Base-by-base conservation (phyloP, 192 early-diverging fungal genomes). In the Coemansia sp. region DNA sequence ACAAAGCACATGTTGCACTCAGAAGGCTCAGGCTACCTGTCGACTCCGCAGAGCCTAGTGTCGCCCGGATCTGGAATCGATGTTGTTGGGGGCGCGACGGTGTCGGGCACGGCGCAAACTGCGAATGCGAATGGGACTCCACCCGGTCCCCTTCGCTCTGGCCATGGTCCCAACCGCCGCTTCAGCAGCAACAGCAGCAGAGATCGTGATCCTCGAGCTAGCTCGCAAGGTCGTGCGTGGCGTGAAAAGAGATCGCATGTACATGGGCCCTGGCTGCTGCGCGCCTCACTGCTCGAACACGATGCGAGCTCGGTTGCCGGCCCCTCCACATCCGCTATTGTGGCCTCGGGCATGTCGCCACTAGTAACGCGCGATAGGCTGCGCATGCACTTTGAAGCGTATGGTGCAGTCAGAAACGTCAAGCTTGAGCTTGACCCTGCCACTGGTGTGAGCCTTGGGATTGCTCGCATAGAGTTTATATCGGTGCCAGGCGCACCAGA, bases 381-480 rank as follows among this genome's bases (percentile, higher is more conserved):
- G 45, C 67, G 72, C 4, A 43, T 70, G 9, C 79, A 78, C 46
- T 82, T 81, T 70, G 49, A 60, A 37, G 32, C 57, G 15, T 85
- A 72, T 47, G 83, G 83, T 6, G 71, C 72, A 6, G 70, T 85
- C 31, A 67, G 68, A 32, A 40, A 60, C 4, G 59, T 85, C 7
- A 68, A 72, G 20, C 62, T 85, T 27, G 83, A 60, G 2, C 73
- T 73, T 39, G 79, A 77, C 40, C 79, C 72, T 25, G 70, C 72
- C 11, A 85, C 84, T 5, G 84, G 84, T 14, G 70, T 73, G 65
- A 82, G 84, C 27, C 64, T 85, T 42, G 84, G 84, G 2, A 49
- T 85, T 59, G 84, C 84, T 17, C 65, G 70, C 3, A 36, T 82
- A 29, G 79, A 82, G 24, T 75, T 74, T 68, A 62, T 68, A 11